Base-by-base conservation (phyloP, 2,329 filamentous ascomycete genomes). In the Cyanodermella asteris region DNA sequence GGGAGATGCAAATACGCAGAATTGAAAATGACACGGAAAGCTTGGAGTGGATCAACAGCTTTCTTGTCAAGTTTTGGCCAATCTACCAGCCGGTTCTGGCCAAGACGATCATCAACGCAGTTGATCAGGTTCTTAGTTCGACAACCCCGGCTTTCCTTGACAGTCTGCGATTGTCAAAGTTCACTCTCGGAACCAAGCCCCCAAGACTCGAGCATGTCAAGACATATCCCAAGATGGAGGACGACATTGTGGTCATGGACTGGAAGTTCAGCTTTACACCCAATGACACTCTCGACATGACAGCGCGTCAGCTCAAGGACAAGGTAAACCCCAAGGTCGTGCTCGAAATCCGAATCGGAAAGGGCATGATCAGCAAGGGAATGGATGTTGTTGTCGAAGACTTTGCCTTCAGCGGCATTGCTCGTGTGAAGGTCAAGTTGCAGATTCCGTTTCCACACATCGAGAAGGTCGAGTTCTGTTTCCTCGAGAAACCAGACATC, bases 191-290 rank as follows among this genome's bases (percentile, higher is more conserved):
- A 28, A 82, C 77, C 6, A 97, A 97, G 52, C 84, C 87, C 15
- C 90, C 90, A 5, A 71, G 87, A 16, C 66, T 97, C 58, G 87
- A 97, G 51, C 82, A 94, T 42, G 87, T 97, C 49, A 94, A 91
- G 59, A 91, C 87, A 0, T 93, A 97, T 39, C 84, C 84, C 29
- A 91, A 87, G 49, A 78, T 77, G 2, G 80, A 93, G 38, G 82
- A 93, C 34, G 87, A 97, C 43, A 72, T 82, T 30, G 80, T 97
- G 20, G 66, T 94, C 41, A 97, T 97, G 87, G 87, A 97, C 46
- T 97, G 87, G 87, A 91, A 91, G 42, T 97, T 97, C 51, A 94
- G 84, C 59, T 97, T 97, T 54, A 94, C 78, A 0, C 87, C 87
- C 17, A 94, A 87, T 37, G 90, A 97, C 47, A 76, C 67, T 3